Evolutionary conservation across 441 rosid species (phyloP), one percentile per base, ranked within the genome.

Genomic region (Corymbia calophylla): DNA sequence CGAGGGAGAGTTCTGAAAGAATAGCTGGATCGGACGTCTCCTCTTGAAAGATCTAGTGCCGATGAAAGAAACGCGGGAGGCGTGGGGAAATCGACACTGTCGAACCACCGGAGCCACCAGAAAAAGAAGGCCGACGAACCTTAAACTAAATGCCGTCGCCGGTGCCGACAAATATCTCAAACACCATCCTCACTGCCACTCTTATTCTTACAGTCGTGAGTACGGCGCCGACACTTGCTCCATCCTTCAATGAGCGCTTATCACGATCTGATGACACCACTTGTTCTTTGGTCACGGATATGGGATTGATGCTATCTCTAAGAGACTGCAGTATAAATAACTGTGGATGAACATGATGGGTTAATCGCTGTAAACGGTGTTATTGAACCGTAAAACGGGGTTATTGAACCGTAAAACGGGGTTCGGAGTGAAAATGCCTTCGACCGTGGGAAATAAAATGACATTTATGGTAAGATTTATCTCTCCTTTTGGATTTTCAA

Each of bases 351-450:
- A 62, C 35, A 62, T 0, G 18, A 29, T 62, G 35, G 70, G 32
- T n/a, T 1, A 25, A 58, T 25, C 14, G 3, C 64, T 58, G 35
- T 62, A 62, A 62, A 62, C 18, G 32, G 8, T 62, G 2, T 62
- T 29, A 31, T 62, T 29, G 68, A 62, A 62, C 31, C 32, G 32
- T 31, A 62, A 29, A 62, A 29, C 18, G 68, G 32, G 0, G 32
- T 62, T 62, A 31, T 62, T 29, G 68, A 62, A 62, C 31, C 32
- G 32, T 31, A 62, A 29, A 62, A 29, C 18, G 68, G 32, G 0
- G 32, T 62, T 62, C 0, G 29, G 68, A 62, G 0, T 62, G 1
- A 29, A 62, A 29, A 62, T 29, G 18, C 32, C 0, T 62, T 62
- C 32, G 68, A 62, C 68, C 18, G 68, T 32, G 18, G 64, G 68